Conservation (phyloP, 106 monocot genomes). For the Allium fistulosum region DNA sequence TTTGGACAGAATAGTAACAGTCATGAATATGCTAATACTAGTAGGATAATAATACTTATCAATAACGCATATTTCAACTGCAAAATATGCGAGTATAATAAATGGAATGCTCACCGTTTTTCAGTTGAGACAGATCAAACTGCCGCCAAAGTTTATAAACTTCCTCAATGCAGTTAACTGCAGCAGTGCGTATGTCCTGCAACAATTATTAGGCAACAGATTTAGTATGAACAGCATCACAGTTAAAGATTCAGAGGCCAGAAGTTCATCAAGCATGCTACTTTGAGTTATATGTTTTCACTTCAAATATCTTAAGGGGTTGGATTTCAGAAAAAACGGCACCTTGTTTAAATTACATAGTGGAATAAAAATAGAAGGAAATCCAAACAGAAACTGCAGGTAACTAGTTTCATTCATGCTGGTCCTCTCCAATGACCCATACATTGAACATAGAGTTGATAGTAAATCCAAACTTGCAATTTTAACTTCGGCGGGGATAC, state of each 20-base stretch:
- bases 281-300: no score
- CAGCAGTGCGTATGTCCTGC: conserved; percentile 70
- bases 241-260: no score
- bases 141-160: conserved; percentile 42
- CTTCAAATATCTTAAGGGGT: no score
- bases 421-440: conserved; percentile 22
- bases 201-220: not conserved
- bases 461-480: conserved; percentile 52
- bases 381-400: conserved; percentile 44
- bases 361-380: conserved; percentile 76
- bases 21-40: not conserved
- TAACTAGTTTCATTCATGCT: conserved; percentile 20
- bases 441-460: conserved; percentile 37
- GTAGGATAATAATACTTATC: not conserved
- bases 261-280: no score
- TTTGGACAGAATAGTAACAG: no score
- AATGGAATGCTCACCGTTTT: conserved; percentile 48
- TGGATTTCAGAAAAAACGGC: not conserved
- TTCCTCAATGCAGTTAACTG: conserved; percentile 54
- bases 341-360: conserved; percentile 75
- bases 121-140: conserved; percentile 38
- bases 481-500: conserved; percentile 51
- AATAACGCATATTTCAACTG: not conserved
- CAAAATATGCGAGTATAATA: not conserved
- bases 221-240: no score